phyloP scores from a whole-genome alignment of 2,329 filamentous ascomycete species.

The Verticillium dahliae region DNA sequence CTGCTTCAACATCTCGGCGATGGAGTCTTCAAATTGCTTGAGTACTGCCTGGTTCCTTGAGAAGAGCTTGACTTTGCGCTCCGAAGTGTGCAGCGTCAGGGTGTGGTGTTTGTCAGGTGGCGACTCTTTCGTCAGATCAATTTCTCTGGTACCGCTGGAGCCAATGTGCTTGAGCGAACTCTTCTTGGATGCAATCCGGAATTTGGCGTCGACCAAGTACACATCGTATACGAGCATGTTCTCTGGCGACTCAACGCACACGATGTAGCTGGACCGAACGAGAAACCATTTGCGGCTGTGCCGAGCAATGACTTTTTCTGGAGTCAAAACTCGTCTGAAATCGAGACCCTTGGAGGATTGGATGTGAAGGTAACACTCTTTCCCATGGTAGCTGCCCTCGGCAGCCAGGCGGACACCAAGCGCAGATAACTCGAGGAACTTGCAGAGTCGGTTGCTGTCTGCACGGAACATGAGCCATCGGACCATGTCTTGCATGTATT shows the following conservation, averaged over 20 bases:
- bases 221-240: conserved; percentile 99
- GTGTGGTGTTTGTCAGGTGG: conserved; percentile 64
- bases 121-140: conserved; percentile 32
- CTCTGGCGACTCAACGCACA: conserved; percentile 96
- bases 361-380: conserved; percentile 90
- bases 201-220: conserved; percentile 88
- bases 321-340: conserved; percentile 73
- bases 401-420: conserved; percentile 88
- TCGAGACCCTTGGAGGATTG: conserved; percentile 86
- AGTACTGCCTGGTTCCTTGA: conserved; percentile 86
- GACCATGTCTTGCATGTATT: conserved; percentile 89
- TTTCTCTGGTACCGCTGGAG: conserved; percentile 53
- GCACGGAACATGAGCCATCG: conserved; percentile 94
- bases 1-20: conserved; percentile 74
- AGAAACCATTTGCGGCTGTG: conserved; percentile 96
- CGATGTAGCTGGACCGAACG: conserved; percentile 94
- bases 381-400: conserved; percentile 95
- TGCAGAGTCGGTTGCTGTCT: conserved; percentile 91
- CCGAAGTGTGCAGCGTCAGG: conserved; percentile 81
- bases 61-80: conserved; percentile 85
- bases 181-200: conserved; percentile 72
- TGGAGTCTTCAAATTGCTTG: conserved; percentile 89
- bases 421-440: conserved; percentile 91
- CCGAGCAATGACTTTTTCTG: conserved; percentile 69
- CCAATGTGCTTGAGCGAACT: conserved; percentile 45